These are phyloP conservation scores for Coemansia sp. DNA, from an alignment of 371 early-diverging fungal genomes.

Conservation along the genomic window DNA sequence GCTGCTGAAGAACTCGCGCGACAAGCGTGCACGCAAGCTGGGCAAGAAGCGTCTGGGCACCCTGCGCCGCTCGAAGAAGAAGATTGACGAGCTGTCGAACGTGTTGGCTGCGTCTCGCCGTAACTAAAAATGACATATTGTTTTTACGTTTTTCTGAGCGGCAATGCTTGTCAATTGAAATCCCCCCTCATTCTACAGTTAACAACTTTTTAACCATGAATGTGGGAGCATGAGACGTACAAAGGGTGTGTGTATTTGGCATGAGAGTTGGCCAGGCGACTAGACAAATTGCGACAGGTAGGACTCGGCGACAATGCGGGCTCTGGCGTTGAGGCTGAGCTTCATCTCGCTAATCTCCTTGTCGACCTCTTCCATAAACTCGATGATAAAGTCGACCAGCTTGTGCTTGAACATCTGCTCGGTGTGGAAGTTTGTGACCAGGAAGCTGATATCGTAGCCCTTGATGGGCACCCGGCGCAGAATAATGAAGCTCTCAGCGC, in stretches of 20 bases:
- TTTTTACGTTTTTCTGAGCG: conserved; percentile 3
- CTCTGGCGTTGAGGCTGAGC: conserved; percentile 90
- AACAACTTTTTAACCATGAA: background rate
- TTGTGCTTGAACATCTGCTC: conserved; percentile 98
- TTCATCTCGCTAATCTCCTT: conserved; percentile 98
- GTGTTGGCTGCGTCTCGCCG: conserved; percentile 97
- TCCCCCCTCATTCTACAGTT: background rate
- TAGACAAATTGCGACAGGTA: conserved; percentile 54
- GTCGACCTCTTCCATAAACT: conserved; percentile 98
- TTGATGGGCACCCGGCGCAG: conserved; percentile 89
- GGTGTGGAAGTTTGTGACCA: conserved; percentile 94
- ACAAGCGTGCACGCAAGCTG: conserved; percentile 98
- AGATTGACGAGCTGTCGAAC: conserved; percentile 95
- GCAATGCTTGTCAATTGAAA: background rate
- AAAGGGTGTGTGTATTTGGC: background rate
- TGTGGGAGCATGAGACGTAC: background rate
- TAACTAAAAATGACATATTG: conserved; percentile 32
- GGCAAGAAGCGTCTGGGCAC: conserved; percentile 98
- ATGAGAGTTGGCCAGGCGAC: background rate
- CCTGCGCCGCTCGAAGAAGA: conserved; percentile 95
- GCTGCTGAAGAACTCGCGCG: conserved; percentile 99
- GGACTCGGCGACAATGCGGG: conserved; percentile 90
- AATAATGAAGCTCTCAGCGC: conserved; percentile 96
- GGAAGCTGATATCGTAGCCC: conserved; percentile 95
- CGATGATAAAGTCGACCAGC: conserved; percentile 95